Percentiles rank a stretch among this genome's conserved stretches.
These are phyloP conservation scores for Fusarium denticulatum DNA, from an alignment of 2,329 filamentous ascomycete species.

Conservation along the genomic window DNA sequence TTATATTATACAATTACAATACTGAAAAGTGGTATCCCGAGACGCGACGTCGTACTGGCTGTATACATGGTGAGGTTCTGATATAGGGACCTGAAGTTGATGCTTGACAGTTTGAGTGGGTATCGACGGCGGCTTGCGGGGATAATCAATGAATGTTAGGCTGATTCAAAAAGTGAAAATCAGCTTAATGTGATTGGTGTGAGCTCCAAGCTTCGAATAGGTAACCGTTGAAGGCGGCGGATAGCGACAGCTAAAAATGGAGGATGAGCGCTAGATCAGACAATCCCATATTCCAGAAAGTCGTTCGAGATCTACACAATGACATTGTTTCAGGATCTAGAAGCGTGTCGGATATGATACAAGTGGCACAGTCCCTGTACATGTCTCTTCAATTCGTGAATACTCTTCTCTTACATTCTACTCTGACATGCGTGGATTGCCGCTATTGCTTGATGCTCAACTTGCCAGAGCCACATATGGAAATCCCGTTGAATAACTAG, in stretches of 20 bases:
- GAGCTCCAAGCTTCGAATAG: neutral
- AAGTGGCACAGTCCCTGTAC: neutral
- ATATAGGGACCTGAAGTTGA: neutral
- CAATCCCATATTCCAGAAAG: constrained; percentile 16
- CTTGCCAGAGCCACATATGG: no score
- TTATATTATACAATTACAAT: neutral
- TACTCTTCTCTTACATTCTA: neutral
- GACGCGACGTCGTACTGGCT: neutral
- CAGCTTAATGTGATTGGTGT: constrained; percentile 21
- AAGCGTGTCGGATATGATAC: neutral
- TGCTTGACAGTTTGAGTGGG: constrained; percentile 17
- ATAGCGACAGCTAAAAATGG: constrained; percentile 2
- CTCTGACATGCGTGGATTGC: neutral
- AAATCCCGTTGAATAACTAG: neutral
- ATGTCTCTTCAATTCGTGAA: no score
- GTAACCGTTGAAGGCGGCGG: constrained; percentile 6
- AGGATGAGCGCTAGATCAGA: neutral
- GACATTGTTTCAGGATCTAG: neutral
- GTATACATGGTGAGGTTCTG: neutral
- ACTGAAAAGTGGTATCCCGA: no score
- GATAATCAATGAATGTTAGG: constrained; percentile 6
- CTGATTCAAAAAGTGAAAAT: constrained; percentile 11
- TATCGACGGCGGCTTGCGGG: constrained; percentile 16
- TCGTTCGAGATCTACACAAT: constrained; percentile 24
- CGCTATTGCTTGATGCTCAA: neutral